A percentile compares a stretch with the other conserved stretches of the same genome.
These are phyloP conservation scores for Guyanaporus albipodus DNA, from an alignment of 768 basidiomycete genomes.

Conservation along the genomic window DNA sequence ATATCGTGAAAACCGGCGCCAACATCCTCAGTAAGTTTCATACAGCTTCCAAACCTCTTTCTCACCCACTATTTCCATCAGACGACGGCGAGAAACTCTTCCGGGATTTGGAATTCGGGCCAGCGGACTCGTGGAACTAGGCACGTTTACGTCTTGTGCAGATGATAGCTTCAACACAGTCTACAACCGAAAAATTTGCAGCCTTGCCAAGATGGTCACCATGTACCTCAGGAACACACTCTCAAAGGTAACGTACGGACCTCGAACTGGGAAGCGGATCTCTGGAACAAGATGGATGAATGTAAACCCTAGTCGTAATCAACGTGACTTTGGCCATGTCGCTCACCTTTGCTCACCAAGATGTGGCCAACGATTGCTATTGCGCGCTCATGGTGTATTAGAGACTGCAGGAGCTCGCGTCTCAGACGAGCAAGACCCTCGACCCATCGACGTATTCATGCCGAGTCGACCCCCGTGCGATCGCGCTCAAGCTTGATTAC, in stretches of 20 bases:
- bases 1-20: slow-evolving; percentile 43
- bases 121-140: slow-evolving; percentile 44
- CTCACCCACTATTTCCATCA: slow-evolving; percentile 10
- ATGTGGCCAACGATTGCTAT: slow-evolving; percentile 52
- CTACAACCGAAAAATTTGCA: slow-evolving; percentile 39
- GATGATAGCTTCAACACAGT: slow-evolving; percentile 34
- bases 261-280: slow-evolving; percentile 42
- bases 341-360: slow-evolving; percentile 22
- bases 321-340: not conserved
- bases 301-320: slow-evolving; percentile 25
- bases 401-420: slow-evolving; percentile 33
- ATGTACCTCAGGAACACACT: slow-evolving; percentile 36
- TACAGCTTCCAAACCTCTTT: not conserved
- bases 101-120: slow-evolving; percentile 43
- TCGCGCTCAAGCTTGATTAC: not conserved
- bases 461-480: slow-evolving; percentile 23
- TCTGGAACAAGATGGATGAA: slow-evolving; percentile 36
- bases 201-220: slow-evolving; percentile 41
- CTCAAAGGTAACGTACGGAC: slow-evolving; percentile 44
- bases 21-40: slow-evolving; percentile 43
- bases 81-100: slow-evolving; percentile 49
- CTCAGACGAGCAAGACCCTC: slow-evolving; percentile 16
- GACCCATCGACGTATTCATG: slow-evolving; percentile 22
- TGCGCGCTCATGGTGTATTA: slow-evolving; percentile 44
- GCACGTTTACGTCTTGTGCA: slow-evolving; percentile 38